Evolutionary conservation across 163 green algal genomes (phyloP).

Genomic region (Prototheca cutis): DNA sequence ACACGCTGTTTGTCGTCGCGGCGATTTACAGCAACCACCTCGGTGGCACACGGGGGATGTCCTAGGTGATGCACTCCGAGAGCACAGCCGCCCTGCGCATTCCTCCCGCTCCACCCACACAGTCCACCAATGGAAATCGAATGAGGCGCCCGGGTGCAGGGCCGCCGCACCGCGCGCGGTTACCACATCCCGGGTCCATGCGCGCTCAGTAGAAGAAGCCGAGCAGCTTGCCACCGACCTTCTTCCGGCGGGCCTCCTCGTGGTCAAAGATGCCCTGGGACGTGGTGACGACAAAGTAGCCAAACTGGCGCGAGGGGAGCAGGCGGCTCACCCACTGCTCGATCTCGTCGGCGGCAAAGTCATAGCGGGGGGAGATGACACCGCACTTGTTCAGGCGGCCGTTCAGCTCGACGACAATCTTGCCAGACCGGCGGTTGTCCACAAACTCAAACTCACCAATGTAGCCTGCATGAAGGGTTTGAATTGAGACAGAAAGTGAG

Average conservation of each 20-base stretch:
- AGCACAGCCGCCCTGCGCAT: no score
- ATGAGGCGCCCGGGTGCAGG: no score
- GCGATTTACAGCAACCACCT: no score
- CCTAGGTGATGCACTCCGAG: no score
- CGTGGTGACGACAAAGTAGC: slow-evolving; percentile 95
- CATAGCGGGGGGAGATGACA: slow-evolving; percentile 95
- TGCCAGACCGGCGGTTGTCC: slow-evolving; percentile 94
- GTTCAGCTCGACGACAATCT: slow-evolving; percentile 99
- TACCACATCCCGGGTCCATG: no score
- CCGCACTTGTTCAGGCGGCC: slow-evolving; percentile 99
- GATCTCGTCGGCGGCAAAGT: slow-evolving; percentile 79
- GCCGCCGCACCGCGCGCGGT: no score
- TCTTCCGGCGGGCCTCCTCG: slow-evolving; percentile 94
- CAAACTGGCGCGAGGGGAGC: slow-evolving; percentile 96
- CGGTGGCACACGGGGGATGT: no score
- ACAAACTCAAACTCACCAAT: slow-evolving; percentile 99
- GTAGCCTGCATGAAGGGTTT: slow-evolving; percentile 91
- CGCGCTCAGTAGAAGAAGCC: slow-evolving; percentile 86
- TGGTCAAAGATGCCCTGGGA: slow-evolving; percentile 98
- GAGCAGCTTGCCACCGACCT: slow-evolving; percentile 81
- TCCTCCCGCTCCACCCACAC: no score
- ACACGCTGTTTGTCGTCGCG: no score
- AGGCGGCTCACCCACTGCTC: slow-evolving; percentile 93
- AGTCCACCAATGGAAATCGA: no score
- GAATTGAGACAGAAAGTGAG: no score